Evolutionary conservation across 2,329 filamentous ascomycete genomes (phyloP), one percentile per base, ranked within the genome.

Genomic region (Aureobasidium sp.): DNA sequence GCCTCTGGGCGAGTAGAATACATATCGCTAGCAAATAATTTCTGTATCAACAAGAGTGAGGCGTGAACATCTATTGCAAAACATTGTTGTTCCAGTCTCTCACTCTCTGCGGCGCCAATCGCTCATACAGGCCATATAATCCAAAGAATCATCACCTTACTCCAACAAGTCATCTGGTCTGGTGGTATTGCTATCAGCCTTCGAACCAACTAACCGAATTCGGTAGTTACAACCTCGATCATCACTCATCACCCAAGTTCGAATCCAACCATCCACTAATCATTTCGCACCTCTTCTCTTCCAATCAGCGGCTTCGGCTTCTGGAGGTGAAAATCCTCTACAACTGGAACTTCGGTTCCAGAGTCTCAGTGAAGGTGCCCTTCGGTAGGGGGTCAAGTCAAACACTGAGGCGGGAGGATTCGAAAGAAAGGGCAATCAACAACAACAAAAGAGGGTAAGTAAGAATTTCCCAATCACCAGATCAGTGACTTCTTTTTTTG

Each of bases 331-430:
- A 44, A 44, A 21, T 30, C 40, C 40, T 44, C 40, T 44, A 14
- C 40, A 32, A 44, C 40, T 44, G 24, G 27, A 44, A 21, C 25
- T 30, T 44, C 16, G 10, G n/a, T 44, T 44, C 27, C n/a, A 44
- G 40, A 25, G 25, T 44, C 40, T 44, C 40, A 6, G 40, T 44
- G 40, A 44, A 44, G 27, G 38, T 41, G 22, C 21, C 38, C n/a
- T 24, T 41, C 12, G 38, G 38, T 16, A 41, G 22, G 40, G 16
- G 24, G 25, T 30, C 40, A 7, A 30, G 40, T 44, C 40, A 44
- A 44, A 44, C 27, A 30, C 27, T 19, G 27, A 44, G 40, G 40
- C 40, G 40, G 40, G 40, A 32, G 40, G 40, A 44, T 29, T 44
- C 24, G 27, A 30, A 44, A 21, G 30, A 6, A 3, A 27, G 4